Evolutionary conservation across 169 alveolate species (phyloP), one percentile per base, ranked within the genome.

Genomic region (Plasmodium berghei): DNA sequence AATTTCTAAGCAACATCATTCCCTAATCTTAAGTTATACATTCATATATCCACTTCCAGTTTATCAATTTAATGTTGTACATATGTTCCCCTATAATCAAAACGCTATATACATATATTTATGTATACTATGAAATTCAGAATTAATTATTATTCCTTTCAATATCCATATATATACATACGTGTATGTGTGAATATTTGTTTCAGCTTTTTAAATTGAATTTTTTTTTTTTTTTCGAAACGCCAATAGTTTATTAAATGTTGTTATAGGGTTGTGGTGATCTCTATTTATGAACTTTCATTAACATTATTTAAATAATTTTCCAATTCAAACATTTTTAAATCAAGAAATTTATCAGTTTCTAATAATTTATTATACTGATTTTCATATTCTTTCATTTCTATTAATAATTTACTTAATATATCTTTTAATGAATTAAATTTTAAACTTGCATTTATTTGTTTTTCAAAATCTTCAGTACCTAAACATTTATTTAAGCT

Each of bases 391-490:
- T 77, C 77, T 58, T 77, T 77, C 89, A 77, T 77, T 77, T 77
- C 73, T 63, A 63, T 64, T 77, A 77, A 77, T 45, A 77, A 24
- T 20, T 77, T 77, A 45, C 77, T 77, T 77, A 77, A 63, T 26
- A 77, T 77, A 77, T 77, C 89, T 55, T 77, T 77, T 52, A 77
- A 70, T 22, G 89, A 77, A 42, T 77, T 77, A 77, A 77, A 77
- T 26, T 77, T 77, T 45, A 77, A 77, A 56, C 89, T 77, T 16
- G 74, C 89, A 63, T 64, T 77, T 45, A 77, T 49, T 24, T 77
- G 89, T 52, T 64, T 77, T 64, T 77, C 89, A 77, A 77, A 77
- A 77, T 77, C 77, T 64, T 77, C 89, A 22, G 89, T 77, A 48
- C 89, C 89, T 63, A 77, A 63, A 42, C 89, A 77, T 77, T 63